A percentile compares a stretch with the other conserved stretches of the same genome.
phyloP scores from a whole-genome alignment of 352 stramenopile genomes.

The Phytophthora boehmeriae region DNA sequence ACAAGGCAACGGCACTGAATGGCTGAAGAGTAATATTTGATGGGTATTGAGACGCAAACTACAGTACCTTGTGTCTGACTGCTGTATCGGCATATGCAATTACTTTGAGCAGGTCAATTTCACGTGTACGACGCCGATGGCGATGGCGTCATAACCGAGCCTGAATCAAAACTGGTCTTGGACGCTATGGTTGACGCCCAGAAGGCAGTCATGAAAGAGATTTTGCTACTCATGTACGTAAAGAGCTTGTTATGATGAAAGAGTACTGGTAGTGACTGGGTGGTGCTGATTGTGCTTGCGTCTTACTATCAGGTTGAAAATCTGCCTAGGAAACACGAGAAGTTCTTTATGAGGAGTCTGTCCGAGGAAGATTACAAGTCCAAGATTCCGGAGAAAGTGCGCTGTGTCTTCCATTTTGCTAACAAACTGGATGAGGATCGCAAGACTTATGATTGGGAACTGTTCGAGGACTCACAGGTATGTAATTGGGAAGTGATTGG shows the following conservation, averaged over 20 bases:
- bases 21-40: conserved; percentile 48
- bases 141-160: conserved; percentile 58
- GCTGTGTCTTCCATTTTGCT: conserved; percentile 76
- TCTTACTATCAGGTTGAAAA: conserved; percentile 45
- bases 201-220: conserved; percentile 57
- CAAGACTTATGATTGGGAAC: conserved; percentile 63
- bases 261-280: too few species aligned
- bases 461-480: conserved; percentile 69
- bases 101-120: conserved; percentile 55
- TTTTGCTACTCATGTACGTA: conserved; percentile 62
- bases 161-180: conserved; percentile 60
- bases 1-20: conserved; percentile 44
- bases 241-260: background rate
- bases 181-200: conserved; percentile 67
- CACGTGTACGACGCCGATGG: conserved; percentile 59
- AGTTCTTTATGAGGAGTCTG: conserved; percentile 53
- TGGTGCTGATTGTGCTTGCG: conserved; percentile 5
- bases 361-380: conserved; percentile 69
- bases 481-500: background rate
- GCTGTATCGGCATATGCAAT: conserved; percentile 6
- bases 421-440: conserved; percentile 61
- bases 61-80: conserved; percentile 9
- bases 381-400: conserved; percentile 78
- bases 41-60: background rate
- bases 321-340: conserved; percentile 68